phyloP scores from a whole-genome alignment of 306 rosid genomes.

The Quercus berberidifolia region DNA sequence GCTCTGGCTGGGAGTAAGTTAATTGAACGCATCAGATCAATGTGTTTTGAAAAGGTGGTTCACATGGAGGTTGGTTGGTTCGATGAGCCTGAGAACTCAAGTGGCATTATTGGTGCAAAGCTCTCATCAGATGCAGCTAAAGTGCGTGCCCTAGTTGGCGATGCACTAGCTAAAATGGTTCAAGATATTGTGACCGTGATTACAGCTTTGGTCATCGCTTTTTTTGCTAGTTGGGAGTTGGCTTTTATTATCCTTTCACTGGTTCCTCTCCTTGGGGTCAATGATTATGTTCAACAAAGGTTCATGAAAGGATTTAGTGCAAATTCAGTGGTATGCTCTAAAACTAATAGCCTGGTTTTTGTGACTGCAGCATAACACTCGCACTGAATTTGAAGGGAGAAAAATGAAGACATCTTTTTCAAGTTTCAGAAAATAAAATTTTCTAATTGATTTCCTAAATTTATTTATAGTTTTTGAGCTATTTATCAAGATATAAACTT shows the following conservation, averaged over 20 bases:
- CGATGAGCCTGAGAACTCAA: slow-evolving; percentile 63
- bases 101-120: slow-evolving; percentile 78
- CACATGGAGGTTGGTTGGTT: too few relatives aligned
- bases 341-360: background rate
- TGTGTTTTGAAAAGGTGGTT: slow-evolving; percentile 54
- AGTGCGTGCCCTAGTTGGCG: slow-evolving; percentile 77
- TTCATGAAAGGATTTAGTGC: slow-evolving; percentile 85
- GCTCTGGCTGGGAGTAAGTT: slow-evolving; percentile 74
- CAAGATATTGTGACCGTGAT: slow-evolving; percentile 52
- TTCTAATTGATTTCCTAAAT: background rate
- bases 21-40: slow-evolving; percentile 61
- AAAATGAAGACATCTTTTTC: background rate
- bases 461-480: background rate
- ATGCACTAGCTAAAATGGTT: slow-evolving; percentile 57
- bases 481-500: slow-evolving; percentile 6
- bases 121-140: slow-evolving; percentile 82
- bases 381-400: background rate
- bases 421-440: background rate
- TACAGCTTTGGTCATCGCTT: slow-evolving; percentile 77
- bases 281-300: slow-evolving; percentile 63
- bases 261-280: slow-evolving; percentile 62
- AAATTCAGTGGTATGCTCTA: slow-evolving; percentile 62
- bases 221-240: slow-evolving; percentile 62
- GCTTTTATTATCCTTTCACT: slow-evolving; percentile 59
- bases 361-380: background rate